Base-by-base conservation (phyloP, 2,329 filamentous ascomycete genomes). In the Decorospora gaudefroyi region DNA sequence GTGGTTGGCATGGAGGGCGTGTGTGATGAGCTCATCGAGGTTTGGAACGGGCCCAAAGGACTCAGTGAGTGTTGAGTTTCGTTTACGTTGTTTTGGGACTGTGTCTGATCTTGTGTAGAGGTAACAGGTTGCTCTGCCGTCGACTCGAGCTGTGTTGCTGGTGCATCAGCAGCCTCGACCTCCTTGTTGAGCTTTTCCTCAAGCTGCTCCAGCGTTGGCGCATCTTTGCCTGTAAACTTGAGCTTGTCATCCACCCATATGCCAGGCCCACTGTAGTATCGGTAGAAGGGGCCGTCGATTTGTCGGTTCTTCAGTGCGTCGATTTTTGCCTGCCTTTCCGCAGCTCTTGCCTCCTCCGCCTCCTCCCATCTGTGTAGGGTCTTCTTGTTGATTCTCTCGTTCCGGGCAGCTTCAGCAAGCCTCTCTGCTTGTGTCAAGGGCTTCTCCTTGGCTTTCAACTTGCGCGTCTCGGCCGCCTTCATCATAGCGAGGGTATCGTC, bases 281-380 rank as follows among this genome's bases (percentile, higher is more conserved):
- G 89, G 28, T 96, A 85, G 8, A 96, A 89, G 0, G 93, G 90
- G 0, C 93, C 93, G 40, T 92, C 85, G 6, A 97, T 79, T 36
- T 87, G 89, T 34, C 91, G 83, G 67, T 90, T 89, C 61, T 95
- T 88, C 57, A 97, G 76, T 10, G 92, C 93, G 26, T 92, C 90
- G 33, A 97, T 77, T 72, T 87, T 92, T 27, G 85, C 87, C 53
- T 84, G 81, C 49, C 92, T 81, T 64, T 95, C 88, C 60, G 92
- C 89, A 55, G 91, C 87, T 46, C 92, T 84, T 67, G 87, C 84
- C 72, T 90, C 90, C 73, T 99, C 93, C 5, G 90, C 88, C 69
- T 90, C 87, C 69, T 97, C 91, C 91, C 92, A 97, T 42, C 89
- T 81, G 64, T 92, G 96, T 63, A 96, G 74, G 70, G 87, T 97